Evolutionary conservation across 2,329 filamentous ascomycete species (phyloP).

Genomic region (Apiospora sp.): DNA sequence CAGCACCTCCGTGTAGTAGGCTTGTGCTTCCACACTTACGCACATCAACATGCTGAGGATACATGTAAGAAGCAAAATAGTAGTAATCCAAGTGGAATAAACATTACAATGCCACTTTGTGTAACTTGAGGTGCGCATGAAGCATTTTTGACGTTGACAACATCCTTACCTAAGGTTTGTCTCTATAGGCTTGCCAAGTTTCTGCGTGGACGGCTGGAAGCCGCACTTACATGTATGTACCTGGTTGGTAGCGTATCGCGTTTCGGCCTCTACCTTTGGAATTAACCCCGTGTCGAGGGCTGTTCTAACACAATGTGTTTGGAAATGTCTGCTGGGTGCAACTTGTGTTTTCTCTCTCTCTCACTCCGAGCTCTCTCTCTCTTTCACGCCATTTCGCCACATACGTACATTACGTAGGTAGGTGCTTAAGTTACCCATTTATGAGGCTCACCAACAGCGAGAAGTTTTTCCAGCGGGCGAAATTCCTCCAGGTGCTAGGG

Average conservation of each 20-base stretch:
- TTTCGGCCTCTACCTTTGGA: neutral
- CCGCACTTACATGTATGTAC: neutral
- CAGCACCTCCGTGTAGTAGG: neutral
- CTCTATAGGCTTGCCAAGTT: neutral
- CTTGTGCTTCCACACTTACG: neutral
- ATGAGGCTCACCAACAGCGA: neutral
- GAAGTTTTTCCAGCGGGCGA: neutral
- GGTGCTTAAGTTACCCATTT: too few relatives aligned
- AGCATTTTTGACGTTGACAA: neutral
- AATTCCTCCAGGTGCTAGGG: neutral
- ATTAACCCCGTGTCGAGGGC: neutral
- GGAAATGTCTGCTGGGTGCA: neutral
- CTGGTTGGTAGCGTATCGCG: neutral
- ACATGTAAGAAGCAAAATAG: neutral
- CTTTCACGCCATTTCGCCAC: neutral
- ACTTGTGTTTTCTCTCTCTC: neutral
- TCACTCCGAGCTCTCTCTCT: neutral
- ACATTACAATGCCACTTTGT: neutral
- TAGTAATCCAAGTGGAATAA: neutral
- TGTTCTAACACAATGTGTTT: conserved; percentile 13
- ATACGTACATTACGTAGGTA: too few relatives aligned
- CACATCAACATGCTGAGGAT: neutral
- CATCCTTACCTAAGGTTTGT: neutral
- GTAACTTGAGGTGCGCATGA: neutral
- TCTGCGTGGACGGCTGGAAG: neutral